These are phyloP conservation scores for Leishmania amazonensis DNA, from an alignment of 208 protist genomes.

Conservation along the genomic window DNA sequence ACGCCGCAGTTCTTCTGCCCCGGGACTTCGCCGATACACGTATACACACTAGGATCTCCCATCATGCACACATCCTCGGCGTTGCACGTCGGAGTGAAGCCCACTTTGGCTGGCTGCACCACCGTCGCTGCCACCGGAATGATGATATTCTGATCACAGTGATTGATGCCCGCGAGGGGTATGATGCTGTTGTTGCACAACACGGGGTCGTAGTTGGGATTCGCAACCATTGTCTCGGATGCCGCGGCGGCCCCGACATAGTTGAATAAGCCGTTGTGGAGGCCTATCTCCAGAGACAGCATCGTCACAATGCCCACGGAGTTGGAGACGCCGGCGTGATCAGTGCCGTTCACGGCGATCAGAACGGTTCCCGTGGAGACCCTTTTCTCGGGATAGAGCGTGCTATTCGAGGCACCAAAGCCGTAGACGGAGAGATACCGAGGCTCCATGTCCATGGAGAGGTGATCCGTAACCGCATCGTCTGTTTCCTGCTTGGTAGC, in stretches of 20 bases:
- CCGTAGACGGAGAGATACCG: slow-evolving; percentile 80
- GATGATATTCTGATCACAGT: slow-evolving; percentile 33
- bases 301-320: slow-evolving; percentile 64
- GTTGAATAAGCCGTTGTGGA: slow-evolving; percentile 80
- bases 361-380: slow-evolving; percentile 55
- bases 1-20: slow-evolving; percentile 79
- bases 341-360: slow-evolving; percentile 50
- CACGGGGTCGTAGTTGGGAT: slow-evolving; percentile 42
- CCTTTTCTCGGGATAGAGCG: slow-evolving; percentile 32
- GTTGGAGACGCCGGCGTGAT: slow-evolving; percentile 27
- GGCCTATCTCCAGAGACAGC: slow-evolving; percentile 70
- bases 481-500: slow-evolving; percentile 18
- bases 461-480: slow-evolving; percentile 5
- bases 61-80: slow-evolving; percentile 58
- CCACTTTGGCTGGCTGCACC: slow-evolving; percentile 65
- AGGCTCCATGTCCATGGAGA: slow-evolving; percentile 23
- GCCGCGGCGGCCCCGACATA: slow-evolving; percentile 42
- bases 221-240: slow-evolving; percentile 13
- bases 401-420: slow-evolving; percentile 72
- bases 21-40: slow-evolving; percentile 62
- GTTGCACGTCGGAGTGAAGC: slow-evolving; percentile 78
- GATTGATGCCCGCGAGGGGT: slow-evolving; percentile 11
- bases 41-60: slow-evolving; percentile 24
- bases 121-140: slow-evolving; percentile 10
- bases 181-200: slow-evolving; percentile 10